Conservation (phyloP, 257 asterid genomes). For the Penstemon barbatus region DNA sequence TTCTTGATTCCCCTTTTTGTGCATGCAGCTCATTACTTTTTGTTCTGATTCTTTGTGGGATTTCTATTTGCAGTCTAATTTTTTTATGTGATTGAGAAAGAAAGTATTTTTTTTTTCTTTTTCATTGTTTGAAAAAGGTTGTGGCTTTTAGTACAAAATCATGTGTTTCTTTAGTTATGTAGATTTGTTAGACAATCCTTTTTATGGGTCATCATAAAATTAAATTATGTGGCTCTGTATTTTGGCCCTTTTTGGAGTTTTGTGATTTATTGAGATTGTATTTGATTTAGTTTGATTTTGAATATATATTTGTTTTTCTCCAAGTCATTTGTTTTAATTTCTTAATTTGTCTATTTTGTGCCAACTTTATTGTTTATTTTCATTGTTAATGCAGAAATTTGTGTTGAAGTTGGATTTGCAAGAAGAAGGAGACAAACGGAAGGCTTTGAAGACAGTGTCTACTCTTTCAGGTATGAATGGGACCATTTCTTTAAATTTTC, state of each 20-base stretch:
- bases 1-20: constrained; percentile 29
- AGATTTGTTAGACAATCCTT: constrained; percentile 1
- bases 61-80: too few species aligned
- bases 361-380: background rate
- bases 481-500: background rate
- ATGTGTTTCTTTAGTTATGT: constrained; percentile 1
- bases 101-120: background rate
- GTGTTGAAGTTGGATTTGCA: constrained; percentile 57
- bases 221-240: constrained; percentile 2
- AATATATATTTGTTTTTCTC: background rate
- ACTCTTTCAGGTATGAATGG: constrained; percentile 47
- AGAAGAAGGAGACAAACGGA: constrained; percentile 53
- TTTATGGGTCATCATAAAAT: constrained; percentile 8
- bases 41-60: constrained; percentile 8
- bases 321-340: background rate
- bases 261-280: background rate
- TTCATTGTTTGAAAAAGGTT: background rate
- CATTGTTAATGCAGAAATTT: constrained; percentile 37
- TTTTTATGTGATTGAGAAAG: too few species aligned
- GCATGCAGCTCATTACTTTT: constrained; percentile 25
- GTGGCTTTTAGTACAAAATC: constrained; percentile 24
- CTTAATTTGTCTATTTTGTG: background rate
- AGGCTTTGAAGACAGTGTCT: constrained; percentile 63
- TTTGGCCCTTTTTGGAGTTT: background rate
- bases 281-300: background rate